These are phyloP conservation scores for Annulohypoxylon stygium DNA, from an alignment of 495 filamentous ascomycete genomes.

Conservation along the genomic window DNA sequence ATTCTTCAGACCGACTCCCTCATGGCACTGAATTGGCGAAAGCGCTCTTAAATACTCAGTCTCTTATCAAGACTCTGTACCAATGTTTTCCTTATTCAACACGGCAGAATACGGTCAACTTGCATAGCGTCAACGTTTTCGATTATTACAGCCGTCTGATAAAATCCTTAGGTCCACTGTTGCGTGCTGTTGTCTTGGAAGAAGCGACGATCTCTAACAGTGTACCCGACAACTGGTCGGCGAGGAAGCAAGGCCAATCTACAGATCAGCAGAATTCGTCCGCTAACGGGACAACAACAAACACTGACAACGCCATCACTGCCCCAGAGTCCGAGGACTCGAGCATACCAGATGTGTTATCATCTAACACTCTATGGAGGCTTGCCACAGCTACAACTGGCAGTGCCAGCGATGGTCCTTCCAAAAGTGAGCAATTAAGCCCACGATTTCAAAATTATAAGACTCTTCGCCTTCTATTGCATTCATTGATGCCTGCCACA, in stretches of 20 bases:
- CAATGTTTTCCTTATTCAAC: slow-evolving; percentile 78
- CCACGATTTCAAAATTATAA: slow-evolving; percentile 80
- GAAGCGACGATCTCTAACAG: slow-evolving; percentile 73
- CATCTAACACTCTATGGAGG: slow-evolving; percentile 43
- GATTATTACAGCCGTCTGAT: slow-evolving; percentile 81
- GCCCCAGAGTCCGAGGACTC: slow-evolving; percentile 41
- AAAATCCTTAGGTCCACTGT: slow-evolving; percentile 77
- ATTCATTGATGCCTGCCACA: slow-evolving; percentile 76
- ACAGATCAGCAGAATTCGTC: slow-evolving; percentile 32
- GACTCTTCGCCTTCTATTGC: slow-evolving; percentile 79
- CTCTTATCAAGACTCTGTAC: slow-evolving; percentile 76
- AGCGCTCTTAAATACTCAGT: slow-evolving; percentile 79
- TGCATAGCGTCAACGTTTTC: slow-evolving; percentile 81
- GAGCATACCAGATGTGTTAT: slow-evolving; percentile 39
- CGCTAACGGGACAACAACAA: slow-evolving; percentile 7
- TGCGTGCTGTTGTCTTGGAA: slow-evolving; percentile 85
- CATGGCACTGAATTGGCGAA: slow-evolving; percentile 82
- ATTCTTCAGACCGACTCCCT: slow-evolving; percentile 55
- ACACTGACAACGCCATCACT: slow-evolving; percentile 11
- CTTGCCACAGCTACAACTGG: slow-evolving; percentile 33
- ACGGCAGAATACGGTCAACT: slow-evolving; percentile 53
- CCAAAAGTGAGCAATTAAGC: slow-evolving; percentile 55
- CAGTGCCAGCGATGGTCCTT: slow-evolving; percentile 37
- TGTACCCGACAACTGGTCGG: slow-evolving; percentile 61
- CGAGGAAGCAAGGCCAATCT: slow-evolving; percentile 35